These are phyloP conservation scores for Apiotrichum sp. DNA, from an alignment of 1,284 basidiomycete species.

Conservation along the genomic window DNA sequence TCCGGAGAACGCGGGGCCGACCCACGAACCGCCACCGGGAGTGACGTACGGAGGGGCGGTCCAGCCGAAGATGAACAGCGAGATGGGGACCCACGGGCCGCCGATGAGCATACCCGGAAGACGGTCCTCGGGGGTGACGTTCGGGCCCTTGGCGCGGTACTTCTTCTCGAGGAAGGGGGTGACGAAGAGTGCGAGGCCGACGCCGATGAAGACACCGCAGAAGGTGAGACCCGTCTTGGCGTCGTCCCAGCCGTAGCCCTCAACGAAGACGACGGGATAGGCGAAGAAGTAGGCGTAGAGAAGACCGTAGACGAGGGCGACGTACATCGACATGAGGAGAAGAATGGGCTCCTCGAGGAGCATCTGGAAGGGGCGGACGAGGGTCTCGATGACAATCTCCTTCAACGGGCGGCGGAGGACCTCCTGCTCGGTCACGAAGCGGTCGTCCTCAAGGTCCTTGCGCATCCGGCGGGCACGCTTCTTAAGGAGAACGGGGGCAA, in stretches of 20 bases:
- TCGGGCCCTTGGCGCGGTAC: slow-evolving; percentile 40
- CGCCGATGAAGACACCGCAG: slow-evolving; percentile 58
- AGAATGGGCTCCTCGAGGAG: slow-evolving; percentile 31
- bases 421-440: slow-evolving; percentile 42
- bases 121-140: slow-evolving; percentile 57
- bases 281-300: slow-evolving; percentile 46
- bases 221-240: slow-evolving; percentile 55
- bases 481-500: slow-evolving; percentile 39
- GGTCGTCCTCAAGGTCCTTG: slow-evolving; percentile 36
- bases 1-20: slow-evolving; percentile 50
- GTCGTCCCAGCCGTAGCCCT: slow-evolving; percentile 22
- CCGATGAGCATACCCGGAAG: slow-evolving; percentile 50
- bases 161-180: slow-evolving; percentile 47
- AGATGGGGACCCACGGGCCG: slow-evolving; percentile 33
- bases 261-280: slow-evolving; percentile 43
- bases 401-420: slow-evolving; percentile 29
- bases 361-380: slow-evolving; percentile 33
- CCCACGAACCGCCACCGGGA: slow-evolving; percentile 45
- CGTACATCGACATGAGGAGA: slow-evolving; percentile 36
- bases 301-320: slow-evolving; percentile 32
- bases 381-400: slow-evolving; percentile 30
- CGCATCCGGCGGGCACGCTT: slow-evolving; percentile 36
- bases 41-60: slow-evolving; percentile 27
- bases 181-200: slow-evolving; percentile 53
- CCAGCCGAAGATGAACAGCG: slow-evolving; percentile 36